These are phyloP conservation scores for Rhamnella rubrinervis DNA, from an alignment of 331 rosid genomes.

Conservation along the genomic window DNA sequence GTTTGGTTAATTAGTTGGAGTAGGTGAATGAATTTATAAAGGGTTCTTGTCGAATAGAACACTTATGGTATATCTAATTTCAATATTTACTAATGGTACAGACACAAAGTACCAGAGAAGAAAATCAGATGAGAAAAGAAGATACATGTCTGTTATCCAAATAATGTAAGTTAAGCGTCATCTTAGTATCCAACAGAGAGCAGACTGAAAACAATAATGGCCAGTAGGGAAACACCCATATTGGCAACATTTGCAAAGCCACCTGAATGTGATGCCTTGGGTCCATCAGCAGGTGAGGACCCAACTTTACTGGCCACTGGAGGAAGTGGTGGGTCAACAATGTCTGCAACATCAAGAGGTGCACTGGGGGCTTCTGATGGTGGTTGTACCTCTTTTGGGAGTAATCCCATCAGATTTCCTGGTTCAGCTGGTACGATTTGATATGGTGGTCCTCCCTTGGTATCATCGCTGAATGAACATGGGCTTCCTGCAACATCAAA, in stretches of 20 bases:
- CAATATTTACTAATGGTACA: too few species aligned
- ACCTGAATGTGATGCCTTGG: conserved; percentile 22
- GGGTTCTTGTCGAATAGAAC: too few species aligned
- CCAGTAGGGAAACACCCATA: conserved; percentile 27
- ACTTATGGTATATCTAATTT: too few species aligned
- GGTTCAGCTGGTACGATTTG: conserved; percentile 41
- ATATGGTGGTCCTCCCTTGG: neutral
- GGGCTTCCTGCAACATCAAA: conserved; percentile 46
- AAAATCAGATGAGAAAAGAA: too few species aligned
- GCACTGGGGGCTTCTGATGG: conserved; percentile 45
- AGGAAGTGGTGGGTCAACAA: conserved; percentile 89
- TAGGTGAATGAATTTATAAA: too few species aligned
- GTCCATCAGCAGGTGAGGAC: neutral
- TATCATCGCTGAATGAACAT: conserved; percentile 33
- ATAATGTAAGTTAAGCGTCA: too few species aligned
- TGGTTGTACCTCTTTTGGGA: conserved; percentile 25
- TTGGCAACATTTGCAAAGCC: conserved; percentile 35
- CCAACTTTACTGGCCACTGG: conserved; percentile 19
- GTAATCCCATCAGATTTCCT: conserved; percentile 35
- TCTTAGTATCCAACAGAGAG: conserved; percentile 26
- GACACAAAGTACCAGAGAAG: too few species aligned
- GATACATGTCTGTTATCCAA: too few species aligned
- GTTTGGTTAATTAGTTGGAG: too few species aligned
- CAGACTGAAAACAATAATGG: conserved; percentile 25
- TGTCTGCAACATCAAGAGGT: conserved; percentile 34